These are phyloP conservation scores for Gymnopilus dilepis DNA, from an alignment of 768 basidiomycete genomes.

Conservation along the genomic window DNA sequence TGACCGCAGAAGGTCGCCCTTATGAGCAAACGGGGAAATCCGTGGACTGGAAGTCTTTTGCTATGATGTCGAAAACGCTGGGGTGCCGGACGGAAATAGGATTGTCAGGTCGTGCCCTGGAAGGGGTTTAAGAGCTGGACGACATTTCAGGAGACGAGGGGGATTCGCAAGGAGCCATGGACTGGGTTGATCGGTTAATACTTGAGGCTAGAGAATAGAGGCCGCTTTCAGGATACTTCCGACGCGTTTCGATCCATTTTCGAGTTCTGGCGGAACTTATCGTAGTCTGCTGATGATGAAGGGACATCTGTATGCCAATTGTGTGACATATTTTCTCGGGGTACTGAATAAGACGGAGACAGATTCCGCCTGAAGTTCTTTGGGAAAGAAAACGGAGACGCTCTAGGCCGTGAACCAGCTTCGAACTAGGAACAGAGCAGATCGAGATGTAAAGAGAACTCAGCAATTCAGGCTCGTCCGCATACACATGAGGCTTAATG, in stretches of 20 bases:
- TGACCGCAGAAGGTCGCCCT: not conserved
- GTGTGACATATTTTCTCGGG: not conserved
- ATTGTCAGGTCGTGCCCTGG: constrained; percentile 12
- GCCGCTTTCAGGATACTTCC: constrained; percentile 12
- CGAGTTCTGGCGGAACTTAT: constrained; percentile 1
- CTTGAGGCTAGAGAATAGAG: constrained; percentile 1
- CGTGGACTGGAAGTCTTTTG: not conserved
- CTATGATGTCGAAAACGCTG: not conserved
- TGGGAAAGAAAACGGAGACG: not conserved
- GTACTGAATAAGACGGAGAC: not conserved
- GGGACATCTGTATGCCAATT: not conserved
- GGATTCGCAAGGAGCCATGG: constrained; percentile 7
- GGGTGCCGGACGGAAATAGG: constrained; percentile 10
- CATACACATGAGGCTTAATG: not conserved
- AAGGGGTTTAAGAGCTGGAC: constrained; percentile 2
- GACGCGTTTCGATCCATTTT: not conserved
- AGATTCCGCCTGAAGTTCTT: not conserved
- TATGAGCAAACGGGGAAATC: not conserved
- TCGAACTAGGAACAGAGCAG: not conserved
- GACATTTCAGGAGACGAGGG: not conserved
- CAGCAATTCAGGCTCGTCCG: not conserved
- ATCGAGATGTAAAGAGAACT: not conserved
- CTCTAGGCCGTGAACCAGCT: not conserved
- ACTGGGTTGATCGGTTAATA: constrained; percentile 5
- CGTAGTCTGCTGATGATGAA: not conserved